Base-by-base conservation (phyloP, 2,329 filamentous ascomycete genomes). In the Pseudonectria buxi region DNA sequence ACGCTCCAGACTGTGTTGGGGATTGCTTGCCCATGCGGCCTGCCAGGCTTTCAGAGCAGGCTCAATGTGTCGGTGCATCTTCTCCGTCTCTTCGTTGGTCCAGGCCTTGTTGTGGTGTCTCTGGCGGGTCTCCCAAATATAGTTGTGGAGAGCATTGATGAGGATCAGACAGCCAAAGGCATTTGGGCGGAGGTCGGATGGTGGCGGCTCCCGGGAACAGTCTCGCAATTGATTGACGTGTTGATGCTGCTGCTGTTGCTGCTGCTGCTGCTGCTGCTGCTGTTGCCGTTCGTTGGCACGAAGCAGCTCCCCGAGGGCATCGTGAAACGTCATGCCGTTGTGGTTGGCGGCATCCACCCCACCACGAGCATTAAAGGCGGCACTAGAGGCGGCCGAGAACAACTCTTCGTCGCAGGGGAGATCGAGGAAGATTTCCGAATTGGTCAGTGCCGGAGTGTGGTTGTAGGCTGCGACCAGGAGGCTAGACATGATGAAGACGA, bases 41-140 rank as follows among this genome's bases (percentile, higher is more conserved):
- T 95, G 87, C 92, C 92, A 98, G 7, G 90, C 89, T 57, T 88
- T 84, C 42, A 98, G 68, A 3, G 90, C 90, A 10, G 90, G 90
- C 58, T 95, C 89, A 39, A 96, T 94, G 54, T 95, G 88, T 2
- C 84, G 78, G 57, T 95, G 89, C 88, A 96, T 94, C 45, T 88
- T 87, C 48, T 96, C 89, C 0, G 87, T 94, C 61, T 96, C 90
- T 46, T 90, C 83, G 24, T 82, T 78, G 2, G 88, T 94, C 90
- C 90, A 95, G 32, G 87, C 72, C 43, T 87, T 82, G 49, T 85
- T 88, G 50, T 89, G 82, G 50, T 95, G 89, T 34, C 88, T 74
- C 61, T 95, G 89, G 15, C 90, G 76, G 0, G 89, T 95, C 62
- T 96, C 90, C 92, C 92, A 96, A 29, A 96, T 95, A 60, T 95